Conservation (phyloP, 1,284 basidiomycete species). For the Rhodotorula sp. region DNA sequence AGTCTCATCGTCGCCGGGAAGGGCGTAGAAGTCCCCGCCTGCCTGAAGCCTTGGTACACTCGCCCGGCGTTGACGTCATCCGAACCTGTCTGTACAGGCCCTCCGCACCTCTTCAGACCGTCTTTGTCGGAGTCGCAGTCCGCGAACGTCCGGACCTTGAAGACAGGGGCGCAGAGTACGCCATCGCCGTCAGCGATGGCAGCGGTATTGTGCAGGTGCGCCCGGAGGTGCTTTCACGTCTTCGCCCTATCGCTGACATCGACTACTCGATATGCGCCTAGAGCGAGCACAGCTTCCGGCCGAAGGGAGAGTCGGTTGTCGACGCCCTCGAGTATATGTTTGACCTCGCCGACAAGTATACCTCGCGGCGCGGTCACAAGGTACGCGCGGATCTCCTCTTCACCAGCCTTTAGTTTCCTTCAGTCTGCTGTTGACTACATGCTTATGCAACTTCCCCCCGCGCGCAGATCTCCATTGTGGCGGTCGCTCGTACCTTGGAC, state of each 20-base stretch:
- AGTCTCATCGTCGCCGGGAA: background rate
- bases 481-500: slow-evolving; percentile 2
- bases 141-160: slow-evolving; percentile 8
- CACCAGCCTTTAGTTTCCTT: too few species aligned
- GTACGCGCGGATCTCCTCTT: background rate
- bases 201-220: slow-evolving; percentile 3
- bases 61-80: too few species aligned
- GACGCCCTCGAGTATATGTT: slow-evolving; percentile 11
- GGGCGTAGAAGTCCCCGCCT: too few species aligned
- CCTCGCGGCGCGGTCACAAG: slow-evolving; percentile 19
- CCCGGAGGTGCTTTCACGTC: background rate
- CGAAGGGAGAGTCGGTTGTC: background rate
- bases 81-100: background rate
- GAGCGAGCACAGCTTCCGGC: slow-evolving; percentile 13
- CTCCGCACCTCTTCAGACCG: slow-evolving; percentile 10
- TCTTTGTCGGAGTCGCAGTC: slow-evolving; percentile 10
- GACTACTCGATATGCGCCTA: background rate
- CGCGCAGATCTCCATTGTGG: slow-evolving; percentile 19
- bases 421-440: too few species aligned
- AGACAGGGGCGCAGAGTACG: slow-evolving; percentile 14
- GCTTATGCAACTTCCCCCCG: too few species aligned
- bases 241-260: background rate
- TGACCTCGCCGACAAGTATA: slow-evolving; percentile 19
- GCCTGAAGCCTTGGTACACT: too few species aligned
- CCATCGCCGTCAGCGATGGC: slow-evolving; percentile 17